Evolutionary conservation across 2,329 filamentous ascomycete genomes (phyloP).

Genomic region (Raffaelea deltoideospora): DNA sequence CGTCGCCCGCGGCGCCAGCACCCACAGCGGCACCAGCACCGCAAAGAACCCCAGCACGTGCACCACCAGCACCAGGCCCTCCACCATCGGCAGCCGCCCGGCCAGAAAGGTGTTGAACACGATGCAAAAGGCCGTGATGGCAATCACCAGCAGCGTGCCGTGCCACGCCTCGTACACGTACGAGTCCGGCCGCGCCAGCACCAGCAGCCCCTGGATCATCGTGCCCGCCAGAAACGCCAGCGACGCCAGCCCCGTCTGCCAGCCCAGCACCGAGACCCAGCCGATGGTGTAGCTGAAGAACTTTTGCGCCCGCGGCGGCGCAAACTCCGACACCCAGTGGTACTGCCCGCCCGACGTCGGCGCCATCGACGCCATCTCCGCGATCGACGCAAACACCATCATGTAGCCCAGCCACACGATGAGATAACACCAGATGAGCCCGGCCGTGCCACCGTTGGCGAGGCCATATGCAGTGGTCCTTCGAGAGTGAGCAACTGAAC

Average conservation of each 20-base stretch:
- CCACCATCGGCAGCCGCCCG: conserved; percentile 30
- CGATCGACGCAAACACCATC: conserved; percentile 23
- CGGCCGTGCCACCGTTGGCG: conserved; percentile 35
- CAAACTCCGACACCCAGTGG: conserved; percentile 42
- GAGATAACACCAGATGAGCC: conserved; percentile 36
- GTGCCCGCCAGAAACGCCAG: conserved; percentile 27
- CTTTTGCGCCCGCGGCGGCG: conserved; percentile 29
- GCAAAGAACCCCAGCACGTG: conserved; percentile 30
- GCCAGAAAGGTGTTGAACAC: conserved; percentile 34
- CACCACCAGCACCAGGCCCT: conserved; percentile 32
- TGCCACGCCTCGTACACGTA: conserved; percentile 29
- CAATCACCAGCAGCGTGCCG: conserved; percentile 32
- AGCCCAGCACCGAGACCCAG: conserved; percentile 34
- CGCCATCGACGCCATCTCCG: conserved; percentile 29
- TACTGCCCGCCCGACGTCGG: conserved; percentile 42
- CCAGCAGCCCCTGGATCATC: conserved; percentile 29
- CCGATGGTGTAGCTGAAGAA: conserved; percentile 39
- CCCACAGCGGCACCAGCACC: conserved; percentile 14
- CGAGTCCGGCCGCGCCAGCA: conserved; percentile 21
- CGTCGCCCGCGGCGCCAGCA: conserved; percentile 11
- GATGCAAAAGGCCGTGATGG: conserved; percentile 27
- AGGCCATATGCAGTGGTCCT: conserved; percentile 21
- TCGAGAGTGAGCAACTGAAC: background rate
- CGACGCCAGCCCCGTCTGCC: conserved; percentile 23
- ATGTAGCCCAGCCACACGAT: conserved; percentile 30